A percentile compares a stretch with the other conserved stretches of the same genome.
Evolutionary conservation across 169 alveolate species (phyloP).

Genomic region (Plasmodium sp.): DNA sequence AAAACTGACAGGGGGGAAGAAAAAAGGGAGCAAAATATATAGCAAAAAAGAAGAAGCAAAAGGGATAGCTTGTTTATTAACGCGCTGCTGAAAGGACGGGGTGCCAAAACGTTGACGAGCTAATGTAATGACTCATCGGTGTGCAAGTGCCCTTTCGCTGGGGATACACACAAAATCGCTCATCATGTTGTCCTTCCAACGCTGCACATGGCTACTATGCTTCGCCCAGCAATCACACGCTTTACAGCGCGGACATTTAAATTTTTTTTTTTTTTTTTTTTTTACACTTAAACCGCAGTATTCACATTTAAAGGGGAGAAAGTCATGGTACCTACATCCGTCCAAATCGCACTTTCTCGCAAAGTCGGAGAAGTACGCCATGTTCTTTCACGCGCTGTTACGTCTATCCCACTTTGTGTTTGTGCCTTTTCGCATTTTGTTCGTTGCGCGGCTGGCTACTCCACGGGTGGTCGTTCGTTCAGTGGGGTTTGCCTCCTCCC

Average conservation of each 20-base stretch:
- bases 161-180: not conserved
- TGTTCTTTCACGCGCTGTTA: not conserved
- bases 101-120: not conserved
- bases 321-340: conserved; percentile 71
- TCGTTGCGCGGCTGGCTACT: not conserved
- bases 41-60: too few relatives aligned
- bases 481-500: not conserved
- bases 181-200: not conserved
- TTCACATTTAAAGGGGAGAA: conserved; percentile 71
- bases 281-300: conserved; percentile 46
- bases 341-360: conserved; percentile 35
- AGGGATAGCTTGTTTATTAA: not conserved
- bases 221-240: not conserved
- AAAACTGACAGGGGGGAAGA: conserved; percentile 23
- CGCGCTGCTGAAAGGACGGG: not conserved
- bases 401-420: not conserved
- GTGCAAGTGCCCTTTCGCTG: not conserved
- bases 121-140: not conserved
- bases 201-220: not conserved
- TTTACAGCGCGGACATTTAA: not conserved
- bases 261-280: not conserved
- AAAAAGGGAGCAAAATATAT: too few relatives aligned
- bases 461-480: not conserved
- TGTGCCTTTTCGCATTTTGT: not conserved
- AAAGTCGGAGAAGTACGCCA: conserved; percentile 68